Percentiles rank a stretch among this genome's conserved stretches.
phyloP scores from a whole-genome alignment of 2,329 filamentous ascomycete genomes.

The Lithohypha guttulata region DNA sequence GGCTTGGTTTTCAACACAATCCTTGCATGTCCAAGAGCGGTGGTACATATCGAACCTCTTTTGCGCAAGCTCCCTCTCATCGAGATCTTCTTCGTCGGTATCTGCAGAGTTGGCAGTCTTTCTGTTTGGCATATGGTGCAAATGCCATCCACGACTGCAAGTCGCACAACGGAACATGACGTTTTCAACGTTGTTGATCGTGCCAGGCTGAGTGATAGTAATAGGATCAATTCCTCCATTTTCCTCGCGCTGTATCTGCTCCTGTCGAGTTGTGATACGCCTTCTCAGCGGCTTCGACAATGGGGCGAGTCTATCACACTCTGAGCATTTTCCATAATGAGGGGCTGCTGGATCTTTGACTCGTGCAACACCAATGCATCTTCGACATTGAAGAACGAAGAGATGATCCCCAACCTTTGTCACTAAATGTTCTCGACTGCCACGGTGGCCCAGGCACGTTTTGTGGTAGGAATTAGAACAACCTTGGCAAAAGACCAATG shows the following conservation, averaged over 20 bases:
- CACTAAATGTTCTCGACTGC: conserved; percentile 69
- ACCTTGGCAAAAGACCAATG: conserved; percentile 79
- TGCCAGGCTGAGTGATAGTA: conserved; percentile 47
- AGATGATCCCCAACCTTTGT: conserved; percentile 68
- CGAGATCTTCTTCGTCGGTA: conserved; percentile 26
- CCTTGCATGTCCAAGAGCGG: conserved; percentile 65
- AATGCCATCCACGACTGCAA: conserved; percentile 74
- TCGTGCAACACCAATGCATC: conserved; percentile 59
- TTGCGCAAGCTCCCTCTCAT: conserved; percentile 42
- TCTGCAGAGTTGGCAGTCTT: conserved; percentile 12
- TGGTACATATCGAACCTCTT: conserved; percentile 63
- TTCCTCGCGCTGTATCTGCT: conserved; percentile 69
- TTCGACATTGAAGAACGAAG: conserved; percentile 83
- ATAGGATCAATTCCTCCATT: conserved; percentile 72
- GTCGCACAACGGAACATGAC: conserved; percentile 71
- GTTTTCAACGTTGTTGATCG: conserved; percentile 65
- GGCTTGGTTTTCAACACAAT: conserved; percentile 54
- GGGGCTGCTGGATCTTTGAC: conserved; percentile 63
- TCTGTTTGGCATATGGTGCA: conserved; percentile 61
- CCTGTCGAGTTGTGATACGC: conserved; percentile 63
- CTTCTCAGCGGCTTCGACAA: conserved; percentile 66
- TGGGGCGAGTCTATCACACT: conserved; percentile 53
- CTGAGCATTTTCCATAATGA: conserved; percentile 58
- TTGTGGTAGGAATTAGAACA: conserved; percentile 79
- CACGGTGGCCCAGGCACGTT: conserved; percentile 64